Evolutionary conservation across 176 grass and related monocot species (phyloP).

Genomic region (Cymbopogon citratus): DNA sequence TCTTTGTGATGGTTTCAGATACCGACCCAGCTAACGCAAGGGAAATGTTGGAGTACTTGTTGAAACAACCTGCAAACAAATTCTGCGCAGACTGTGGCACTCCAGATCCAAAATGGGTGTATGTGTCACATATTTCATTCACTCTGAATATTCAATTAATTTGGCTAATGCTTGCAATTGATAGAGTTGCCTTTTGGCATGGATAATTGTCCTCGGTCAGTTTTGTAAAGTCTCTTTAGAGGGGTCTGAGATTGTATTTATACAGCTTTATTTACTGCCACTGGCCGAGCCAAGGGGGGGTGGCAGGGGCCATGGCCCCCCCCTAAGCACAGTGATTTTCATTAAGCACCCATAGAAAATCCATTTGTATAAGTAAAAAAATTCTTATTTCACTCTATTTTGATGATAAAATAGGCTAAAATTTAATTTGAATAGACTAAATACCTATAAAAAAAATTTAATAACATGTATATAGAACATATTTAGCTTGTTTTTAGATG

Average conservation of each 20-base stretch:
- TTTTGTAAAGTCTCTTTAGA: neutral
- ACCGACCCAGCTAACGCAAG: conserved; percentile 27
- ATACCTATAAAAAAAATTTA: no score
- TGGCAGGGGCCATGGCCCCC: no score
- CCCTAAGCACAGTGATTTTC: no score
- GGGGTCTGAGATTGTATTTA: neutral
- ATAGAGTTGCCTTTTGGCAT: neutral
- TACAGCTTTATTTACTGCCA: neutral
- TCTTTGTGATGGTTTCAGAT: neutral
- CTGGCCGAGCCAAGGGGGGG: no score
- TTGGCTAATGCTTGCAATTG: neutral
- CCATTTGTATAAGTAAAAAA: no score
- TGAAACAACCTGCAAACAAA: conserved; percentile 69
- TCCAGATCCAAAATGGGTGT: conserved; percentile 95
- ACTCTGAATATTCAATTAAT: neutral
- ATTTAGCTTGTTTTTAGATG: no score
- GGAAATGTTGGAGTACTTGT: conserved; percentile 58
- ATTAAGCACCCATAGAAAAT: no score
- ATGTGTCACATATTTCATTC: conserved; percentile 25
- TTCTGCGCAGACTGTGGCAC: conserved; percentile 77
- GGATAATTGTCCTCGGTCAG: neutral
- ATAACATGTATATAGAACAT: no score
- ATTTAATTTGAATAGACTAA: no score
- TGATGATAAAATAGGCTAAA: no score
- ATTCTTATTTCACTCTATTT: no score